These are phyloP conservation scores for Diplodia scrobiculata DNA, from an alignment of 2,329 filamentous ascomycete species.

Conservation along the genomic window DNA sequence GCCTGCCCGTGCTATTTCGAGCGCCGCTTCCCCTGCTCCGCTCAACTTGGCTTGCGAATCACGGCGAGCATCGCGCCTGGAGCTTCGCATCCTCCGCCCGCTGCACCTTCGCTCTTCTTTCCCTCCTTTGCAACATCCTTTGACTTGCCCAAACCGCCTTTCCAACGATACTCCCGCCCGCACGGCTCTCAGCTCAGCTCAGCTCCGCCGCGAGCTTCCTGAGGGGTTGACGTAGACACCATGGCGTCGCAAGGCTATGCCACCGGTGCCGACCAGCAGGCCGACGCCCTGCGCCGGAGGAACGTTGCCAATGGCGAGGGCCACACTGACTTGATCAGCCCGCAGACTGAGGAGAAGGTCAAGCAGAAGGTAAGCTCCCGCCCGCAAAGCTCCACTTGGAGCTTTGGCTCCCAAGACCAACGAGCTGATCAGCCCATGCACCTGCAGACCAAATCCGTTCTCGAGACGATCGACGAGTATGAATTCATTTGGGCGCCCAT, in stretches of 20 bases:
- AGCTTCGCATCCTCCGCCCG: conserved; percentile 27
- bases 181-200: conserved; percentile 17
- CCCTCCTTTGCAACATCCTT: conserved; percentile 23
- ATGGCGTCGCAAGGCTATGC: conserved; percentile 32
- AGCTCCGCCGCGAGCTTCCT: conserved; percentile 27
- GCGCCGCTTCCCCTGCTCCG: conserved; percentile 28
- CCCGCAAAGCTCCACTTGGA: conserved; percentile 7
- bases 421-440: conserved; percentile 17
- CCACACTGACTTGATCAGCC: conserved; percentile 38
- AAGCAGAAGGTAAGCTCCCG: conserved; percentile 50
- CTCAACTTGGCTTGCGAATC: conserved; percentile 29
- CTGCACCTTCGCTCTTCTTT: conserved; percentile 19
- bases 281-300: conserved; percentile 51
- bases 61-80: conserved; percentile 20
- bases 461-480: conserved; percentile 64
- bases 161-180: background rate
- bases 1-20: conserved; percentile 28
- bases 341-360: conserved; percentile 49
- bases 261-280: conserved; percentile 48
- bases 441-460: conserved; percentile 54
- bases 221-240: conserved; percentile 28
- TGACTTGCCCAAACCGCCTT: background rate
- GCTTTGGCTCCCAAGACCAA: conserved; percentile 18
- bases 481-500: conserved; percentile 66
- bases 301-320: conserved; percentile 43